These are phyloP conservation scores for Cercospora beticola DNA, from an alignment of 2,329 filamentous ascomycete species.

Conservation along the genomic window DNA sequence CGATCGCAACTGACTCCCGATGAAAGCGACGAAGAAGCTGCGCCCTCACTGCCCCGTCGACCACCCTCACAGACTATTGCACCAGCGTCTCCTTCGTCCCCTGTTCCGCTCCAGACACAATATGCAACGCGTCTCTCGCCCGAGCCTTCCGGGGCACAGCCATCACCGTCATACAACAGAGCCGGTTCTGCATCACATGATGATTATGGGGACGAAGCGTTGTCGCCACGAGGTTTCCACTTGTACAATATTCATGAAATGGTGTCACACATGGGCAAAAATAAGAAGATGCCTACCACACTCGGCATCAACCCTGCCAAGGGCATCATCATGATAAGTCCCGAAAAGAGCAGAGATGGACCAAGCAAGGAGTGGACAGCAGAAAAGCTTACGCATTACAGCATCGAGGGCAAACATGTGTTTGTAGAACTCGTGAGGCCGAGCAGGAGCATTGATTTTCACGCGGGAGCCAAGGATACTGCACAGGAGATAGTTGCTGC, in stretches of 20 bases:
- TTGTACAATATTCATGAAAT: constrained; percentile 98
- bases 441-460: constrained; percentile 93
- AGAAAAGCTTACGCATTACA: constrained; percentile 95
- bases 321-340: constrained; percentile 85
- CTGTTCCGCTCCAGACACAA: constrained; percentile 45
- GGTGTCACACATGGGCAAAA: constrained; percentile 93
- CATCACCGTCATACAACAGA: constrained; percentile 59
- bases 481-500: constrained; percentile 88
- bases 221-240: constrained; percentile 78
- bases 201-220: constrained; percentile 45
- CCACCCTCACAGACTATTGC: constrained; percentile 50
- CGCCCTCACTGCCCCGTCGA: constrained; percentile 63
- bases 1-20: constrained; percentile 63
- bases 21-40: constrained; percentile 64
- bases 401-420: constrained; percentile 95
- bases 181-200: constrained; percentile 40
- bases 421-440: constrained; percentile 90
- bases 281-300: constrained; percentile 98
- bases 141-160: constrained; percentile 44
- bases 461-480: constrained; percentile 95
- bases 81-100: constrained; percentile 44
- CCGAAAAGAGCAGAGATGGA: constrained; percentile 78
- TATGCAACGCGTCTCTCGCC: constrained; percentile 42
- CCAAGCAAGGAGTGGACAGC: constrained; percentile 90
- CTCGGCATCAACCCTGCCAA: constrained; percentile 89